phyloP scores from a whole-genome alignment of 768 basidiomycete genomes.

The Stropharia rugosoannulata region DNA sequence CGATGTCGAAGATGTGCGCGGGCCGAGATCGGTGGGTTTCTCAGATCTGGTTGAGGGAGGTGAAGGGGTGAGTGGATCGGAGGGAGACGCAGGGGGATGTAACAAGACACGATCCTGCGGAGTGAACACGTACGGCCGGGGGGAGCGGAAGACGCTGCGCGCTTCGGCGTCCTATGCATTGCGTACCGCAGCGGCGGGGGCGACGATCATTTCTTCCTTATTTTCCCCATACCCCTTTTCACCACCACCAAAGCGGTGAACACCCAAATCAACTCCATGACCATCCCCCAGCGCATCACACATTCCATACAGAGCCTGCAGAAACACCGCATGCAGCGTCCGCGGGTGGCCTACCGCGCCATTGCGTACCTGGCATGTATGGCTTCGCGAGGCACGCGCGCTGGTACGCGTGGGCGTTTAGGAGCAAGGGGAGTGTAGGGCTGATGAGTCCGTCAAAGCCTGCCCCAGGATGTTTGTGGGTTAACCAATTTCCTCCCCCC shows the following conservation, averaged over 20 bases:
- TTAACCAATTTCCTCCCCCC: too few species aligned
- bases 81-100: slow-evolving; percentile 5
- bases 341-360: slow-evolving; percentile 45
- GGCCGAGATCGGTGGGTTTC: too few species aligned
- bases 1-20: too few species aligned
- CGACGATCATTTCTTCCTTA: slow-evolving; percentile 1
- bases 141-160: slow-evolving; percentile 7
- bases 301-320: slow-evolving; percentile 55
- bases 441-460: background rate
- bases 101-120: slow-evolving; percentile 20
- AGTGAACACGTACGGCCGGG: slow-evolving; percentile 13
- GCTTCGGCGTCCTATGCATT: slow-evolving; percentile 22
- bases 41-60: too few species aligned
- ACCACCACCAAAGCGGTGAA: too few species aligned
- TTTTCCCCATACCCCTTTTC: too few species aligned
- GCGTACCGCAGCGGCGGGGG: slow-evolving; percentile 37
- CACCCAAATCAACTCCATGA: too few species aligned
- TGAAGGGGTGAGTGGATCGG: too few species aligned
- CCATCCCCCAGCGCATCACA: slow-evolving; percentile 19
- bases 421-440: background rate
- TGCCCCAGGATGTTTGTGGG: background rate
- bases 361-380: slow-evolving; percentile 13
- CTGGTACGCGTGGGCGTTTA: slow-evolving; percentile 25
- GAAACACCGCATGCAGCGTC: slow-evolving; percentile 55
- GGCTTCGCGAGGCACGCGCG: slow-evolving; percentile 33